Evolutionary conservation across 495 filamentous ascomycete genomes (phyloP).

Genomic region (Aspergillus sclerotioniger): DNA sequence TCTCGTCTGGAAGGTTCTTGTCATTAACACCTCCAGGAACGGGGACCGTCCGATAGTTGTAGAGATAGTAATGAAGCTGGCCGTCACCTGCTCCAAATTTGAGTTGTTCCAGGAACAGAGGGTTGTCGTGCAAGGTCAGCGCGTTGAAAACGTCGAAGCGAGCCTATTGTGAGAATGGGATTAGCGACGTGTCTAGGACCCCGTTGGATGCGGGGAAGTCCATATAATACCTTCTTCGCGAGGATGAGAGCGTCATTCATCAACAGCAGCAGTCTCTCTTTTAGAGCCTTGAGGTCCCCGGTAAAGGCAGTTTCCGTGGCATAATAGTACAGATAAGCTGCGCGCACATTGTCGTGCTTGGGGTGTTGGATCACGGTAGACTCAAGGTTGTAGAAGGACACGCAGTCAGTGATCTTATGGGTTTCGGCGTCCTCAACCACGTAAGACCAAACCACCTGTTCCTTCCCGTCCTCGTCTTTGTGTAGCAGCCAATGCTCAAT

Average conservation of each 20-base stretch:
- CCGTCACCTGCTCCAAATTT: slow-evolving; percentile 94
- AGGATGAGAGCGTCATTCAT: slow-evolving; percentile 84
- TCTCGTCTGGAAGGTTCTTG: slow-evolving; percentile 69
- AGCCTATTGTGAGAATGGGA: slow-evolving; percentile 37
- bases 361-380: slow-evolving; percentile 79
- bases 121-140: slow-evolving; percentile 88
- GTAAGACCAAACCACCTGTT: slow-evolving; percentile 88
- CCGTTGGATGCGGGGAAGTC: neutral
- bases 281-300: slow-evolving; percentile 56
- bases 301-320: slow-evolving; percentile 78
- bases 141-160: slow-evolving; percentile 97
- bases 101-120: slow-evolving; percentile 84
- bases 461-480: slow-evolving; percentile 51
- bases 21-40: slow-evolving; percentile 81
- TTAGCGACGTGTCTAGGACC: neutral
- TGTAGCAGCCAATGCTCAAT: slow-evolving; percentile 85
- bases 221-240: slow-evolving; percentile 65
- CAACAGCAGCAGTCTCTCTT: slow-evolving; percentile 68
- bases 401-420: slow-evolving; percentile 89
- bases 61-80: slow-evolving; percentile 92
- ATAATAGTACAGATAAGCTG: slow-evolving; percentile 96
- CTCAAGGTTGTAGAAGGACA: slow-evolving; percentile 94
- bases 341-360: slow-evolving; percentile 73
- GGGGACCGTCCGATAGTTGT: slow-evolving; percentile 85
- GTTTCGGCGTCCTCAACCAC: slow-evolving; percentile 77